Percentiles rank a stretch among this genome's conserved stretches.
These are phyloP conservation scores for Talaromyces rugulosus DNA, from an alignment of 2,329 filamentous ascomycete genomes.

Conservation along the genomic window DNA sequence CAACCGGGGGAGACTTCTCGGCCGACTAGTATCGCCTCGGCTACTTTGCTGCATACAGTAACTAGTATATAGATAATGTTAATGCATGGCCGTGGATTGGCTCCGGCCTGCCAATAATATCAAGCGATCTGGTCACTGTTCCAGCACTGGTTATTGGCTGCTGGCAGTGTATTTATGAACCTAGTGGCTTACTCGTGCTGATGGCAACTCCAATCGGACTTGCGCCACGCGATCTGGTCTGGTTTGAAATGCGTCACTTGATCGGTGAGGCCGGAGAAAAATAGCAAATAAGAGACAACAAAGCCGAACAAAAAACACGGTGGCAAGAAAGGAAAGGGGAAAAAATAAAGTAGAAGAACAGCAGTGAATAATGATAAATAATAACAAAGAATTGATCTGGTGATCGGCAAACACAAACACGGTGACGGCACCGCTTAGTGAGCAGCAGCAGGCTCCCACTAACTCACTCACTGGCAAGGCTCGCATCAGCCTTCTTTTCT, in stretches of 20 bases:
- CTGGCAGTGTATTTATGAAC: no score
- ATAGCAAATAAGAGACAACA: background rate
- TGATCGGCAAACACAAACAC: background rate
- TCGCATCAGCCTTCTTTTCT: background rate
- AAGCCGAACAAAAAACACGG: background rate
- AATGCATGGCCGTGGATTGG: no score
- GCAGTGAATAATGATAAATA: background rate
- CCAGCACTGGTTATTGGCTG: no score
- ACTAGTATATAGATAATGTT: no score
- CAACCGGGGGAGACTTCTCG: conserved; percentile 6
- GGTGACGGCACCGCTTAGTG: background rate
- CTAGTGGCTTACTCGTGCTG: no score
- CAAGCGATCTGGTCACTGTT: no score
- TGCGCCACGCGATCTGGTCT: background rate
- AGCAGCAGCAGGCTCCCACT: background rate
- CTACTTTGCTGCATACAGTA: no score
- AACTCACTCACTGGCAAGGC: background rate
- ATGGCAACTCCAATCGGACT: background rate
- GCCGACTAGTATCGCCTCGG: background rate
- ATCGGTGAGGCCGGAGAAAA: background rate
- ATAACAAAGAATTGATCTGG: background rate
- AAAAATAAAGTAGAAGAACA: background rate
- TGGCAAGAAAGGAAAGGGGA: background rate
- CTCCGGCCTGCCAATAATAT: background rate
- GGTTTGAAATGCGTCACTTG: background rate